Base-by-base conservation (phyloP, 78 protist genomes). In the Ministeria vibrans region DNA sequence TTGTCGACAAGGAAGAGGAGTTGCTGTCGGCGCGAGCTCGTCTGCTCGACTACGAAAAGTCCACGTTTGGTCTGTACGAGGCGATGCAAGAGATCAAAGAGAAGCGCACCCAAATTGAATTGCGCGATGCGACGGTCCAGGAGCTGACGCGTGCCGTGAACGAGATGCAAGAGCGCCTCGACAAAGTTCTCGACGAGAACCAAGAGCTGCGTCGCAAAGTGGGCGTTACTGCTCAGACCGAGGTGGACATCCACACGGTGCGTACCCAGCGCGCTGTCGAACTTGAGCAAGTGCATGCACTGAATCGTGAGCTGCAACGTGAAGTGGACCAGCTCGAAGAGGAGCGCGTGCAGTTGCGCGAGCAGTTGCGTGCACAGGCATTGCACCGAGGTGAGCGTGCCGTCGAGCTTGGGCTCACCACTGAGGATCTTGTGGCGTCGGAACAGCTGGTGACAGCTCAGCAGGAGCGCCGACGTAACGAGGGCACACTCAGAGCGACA, bases 341-440 rank as follows among this genome's bases (percentile, higher is more conserved):
- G 64, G 64, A 59, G 64, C 64, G 64, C 36, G 6, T 59, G 64
- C 64, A 59, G 64, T 3, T 59, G 64, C 15, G 27, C 36, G 64
- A 22, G 64, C 34, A 15, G 30, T n/a, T 59, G 6, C 64, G 64
- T 9, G 36, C 3, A 22, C 25, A 9, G 64, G 64, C 64, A 22
- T 22, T 59, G 64, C 64, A 59, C 6, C 64, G 64, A 22, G 64
- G 64, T n/a, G 64, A 59, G 64, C 64, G 64, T n/a, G 64, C 64
- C 30, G 64, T 59, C 30, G 34, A 22, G 34, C 64, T 59, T n/a
- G 64, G 64, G 36, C 64, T 59, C 64, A 9, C 15, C 64, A 15
- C 25, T n/a, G 64, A 59, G 30, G 64, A 59, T n/a, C 18, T 59
- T 9, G 30, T 23, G 6, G 64, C 64, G 36, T 9, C 27, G 36